These are phyloP conservation scores for Linnemannia exigua DNA, from an alignment of 192 early-diverging fungal genomes.

Conservation along the genomic window DNA sequence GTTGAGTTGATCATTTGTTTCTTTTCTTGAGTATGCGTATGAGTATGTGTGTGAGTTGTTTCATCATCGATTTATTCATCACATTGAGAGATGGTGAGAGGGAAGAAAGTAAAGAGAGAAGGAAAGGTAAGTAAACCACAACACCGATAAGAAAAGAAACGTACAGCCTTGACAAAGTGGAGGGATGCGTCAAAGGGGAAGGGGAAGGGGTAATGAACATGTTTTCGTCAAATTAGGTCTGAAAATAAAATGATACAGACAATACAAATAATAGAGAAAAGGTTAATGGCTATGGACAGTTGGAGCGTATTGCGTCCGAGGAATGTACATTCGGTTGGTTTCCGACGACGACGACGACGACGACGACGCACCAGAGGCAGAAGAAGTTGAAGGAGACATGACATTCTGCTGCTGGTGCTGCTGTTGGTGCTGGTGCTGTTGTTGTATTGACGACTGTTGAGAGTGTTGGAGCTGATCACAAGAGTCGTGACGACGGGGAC, in stretches of 20 bases:
- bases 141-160: not conserved
- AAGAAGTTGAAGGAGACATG: not conserved
- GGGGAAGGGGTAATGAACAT: not conserved
- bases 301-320: conserved; percentile 16
- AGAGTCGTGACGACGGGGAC: not conserved
- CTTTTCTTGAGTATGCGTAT: no score
- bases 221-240: not conserved
- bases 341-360: no score
- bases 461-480: not conserved
- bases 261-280: not conserved
- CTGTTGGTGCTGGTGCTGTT: not conserved
- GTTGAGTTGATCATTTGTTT: no score
- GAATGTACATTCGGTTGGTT: conserved; percentile 13
- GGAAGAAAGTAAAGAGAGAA: no score
- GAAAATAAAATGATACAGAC: not conserved
- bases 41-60: no score
- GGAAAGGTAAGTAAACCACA: not conserved
- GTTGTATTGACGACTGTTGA: not conserved
- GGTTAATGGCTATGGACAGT: conserved; percentile 22
- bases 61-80: no score
- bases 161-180: not conserved
- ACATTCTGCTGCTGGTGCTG: conserved; percentile 10
- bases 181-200: not conserved
- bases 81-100: no score
- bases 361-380: not conserved